Conservation (phyloP, 2,329 filamentous ascomycete species). For the Stachybotrys chlorohalonatus region DNA sequence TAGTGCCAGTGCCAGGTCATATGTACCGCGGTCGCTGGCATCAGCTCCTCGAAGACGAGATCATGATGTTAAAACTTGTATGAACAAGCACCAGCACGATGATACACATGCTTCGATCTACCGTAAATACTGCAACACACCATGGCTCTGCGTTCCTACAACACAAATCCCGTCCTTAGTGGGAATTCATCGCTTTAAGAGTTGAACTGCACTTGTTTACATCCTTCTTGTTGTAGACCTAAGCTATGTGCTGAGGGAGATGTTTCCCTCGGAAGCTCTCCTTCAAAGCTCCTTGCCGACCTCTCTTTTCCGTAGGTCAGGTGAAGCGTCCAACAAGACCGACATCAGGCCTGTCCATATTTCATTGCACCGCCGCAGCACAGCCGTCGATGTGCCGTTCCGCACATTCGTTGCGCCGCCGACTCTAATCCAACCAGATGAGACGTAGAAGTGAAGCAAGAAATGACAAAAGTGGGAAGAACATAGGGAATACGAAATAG, state of each 20-base stretch:
- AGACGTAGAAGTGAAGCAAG: not conserved
- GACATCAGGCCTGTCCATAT: not conserved
- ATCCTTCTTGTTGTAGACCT: not conserved
- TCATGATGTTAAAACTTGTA: too few species aligned
- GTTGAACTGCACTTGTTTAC: not conserved
- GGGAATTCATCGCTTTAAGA: too few species aligned
- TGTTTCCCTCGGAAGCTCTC: not conserved
- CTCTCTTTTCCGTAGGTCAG: not conserved
- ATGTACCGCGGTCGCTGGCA: too few species aligned
- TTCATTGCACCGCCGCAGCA: not conserved
- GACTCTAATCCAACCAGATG: not conserved
- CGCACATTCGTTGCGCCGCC: not conserved
- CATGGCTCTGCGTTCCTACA: too few species aligned
- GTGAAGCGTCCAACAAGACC: not conserved
- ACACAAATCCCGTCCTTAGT: too few species aligned
- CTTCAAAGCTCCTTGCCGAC: not conserved
- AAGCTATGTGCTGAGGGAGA: not conserved
- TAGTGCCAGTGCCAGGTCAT: too few species aligned
- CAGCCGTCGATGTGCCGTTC: not conserved
- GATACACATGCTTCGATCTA: too few species aligned
- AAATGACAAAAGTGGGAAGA: not conserved
- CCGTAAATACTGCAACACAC: too few species aligned
- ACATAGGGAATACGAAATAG: not conserved
- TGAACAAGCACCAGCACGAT: too few species aligned
- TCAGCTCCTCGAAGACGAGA: too few species aligned